Percentiles rank a stretch among this genome's conserved stretches.
Evolutionary conservation across 2,329 filamentous ascomycete species (phyloP).

Genomic region (Tolypocladium amazonense): DNA sequence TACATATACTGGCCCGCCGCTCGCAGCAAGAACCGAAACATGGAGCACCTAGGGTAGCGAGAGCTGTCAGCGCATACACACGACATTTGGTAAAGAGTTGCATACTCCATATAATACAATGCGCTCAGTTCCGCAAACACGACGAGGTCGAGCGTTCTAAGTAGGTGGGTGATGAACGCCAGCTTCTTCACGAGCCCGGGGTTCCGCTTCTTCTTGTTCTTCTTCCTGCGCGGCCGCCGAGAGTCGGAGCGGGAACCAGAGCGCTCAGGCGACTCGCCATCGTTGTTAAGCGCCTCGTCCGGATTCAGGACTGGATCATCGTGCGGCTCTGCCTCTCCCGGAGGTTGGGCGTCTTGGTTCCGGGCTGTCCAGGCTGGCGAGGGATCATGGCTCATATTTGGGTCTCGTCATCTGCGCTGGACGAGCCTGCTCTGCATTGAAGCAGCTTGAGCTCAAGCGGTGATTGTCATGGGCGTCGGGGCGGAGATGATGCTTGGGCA

Average conservation of each 20-base stretch:
- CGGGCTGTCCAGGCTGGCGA: background rate
- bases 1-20: conserved; percentile 50
- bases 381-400: conserved; percentile 41
- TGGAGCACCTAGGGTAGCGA: conserved; percentile 42
- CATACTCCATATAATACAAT: conserved; percentile 62
- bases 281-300: background rate
- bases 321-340: background rate
- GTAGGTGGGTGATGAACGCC: conserved; percentile 48
- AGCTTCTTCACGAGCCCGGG: conserved; percentile 44
- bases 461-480: conserved; percentile 10
- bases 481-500: background rate
- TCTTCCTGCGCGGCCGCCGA: conserved; percentile 24
- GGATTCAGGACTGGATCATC: background rate
- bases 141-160: conserved; percentile 50
- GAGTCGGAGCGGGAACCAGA: conserved; percentile 14
- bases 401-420: conserved; percentile 21
- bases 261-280: conserved; percentile 6
- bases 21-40: conserved; percentile 51
- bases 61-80: background rate
- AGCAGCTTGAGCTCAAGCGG: conserved; percentile 13
- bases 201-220: conserved; percentile 24
- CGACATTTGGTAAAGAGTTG: background rate
- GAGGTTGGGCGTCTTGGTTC: background rate
- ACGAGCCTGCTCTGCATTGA: conserved; percentile 17
- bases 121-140: conserved; percentile 55